phyloP scores from a whole-genome alignment of 768 basidiomycete species.

The Auriscalpium microsporum region DNA sequence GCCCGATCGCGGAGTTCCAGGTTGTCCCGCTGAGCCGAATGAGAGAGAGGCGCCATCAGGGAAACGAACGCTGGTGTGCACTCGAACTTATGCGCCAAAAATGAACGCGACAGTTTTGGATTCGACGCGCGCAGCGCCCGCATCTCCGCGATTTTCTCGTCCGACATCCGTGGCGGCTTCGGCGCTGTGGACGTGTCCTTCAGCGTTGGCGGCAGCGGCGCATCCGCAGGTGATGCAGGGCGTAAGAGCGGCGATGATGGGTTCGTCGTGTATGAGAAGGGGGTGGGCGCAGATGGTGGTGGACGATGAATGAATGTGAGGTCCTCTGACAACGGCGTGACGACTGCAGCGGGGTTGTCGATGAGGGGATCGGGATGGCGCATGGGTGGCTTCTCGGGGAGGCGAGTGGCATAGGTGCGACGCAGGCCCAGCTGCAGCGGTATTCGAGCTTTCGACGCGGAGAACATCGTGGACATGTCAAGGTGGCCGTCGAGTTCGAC shows the following conservation, averaged over 20 bases:
- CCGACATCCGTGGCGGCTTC: conserved; percentile 35
- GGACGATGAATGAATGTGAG: conserved; percentile 80
- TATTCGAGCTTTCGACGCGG: too few relatives aligned
- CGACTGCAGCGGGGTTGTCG: conserved; percentile 3
- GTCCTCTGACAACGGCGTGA: conserved; percentile 26
- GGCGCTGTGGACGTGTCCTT: conserved; percentile 7
- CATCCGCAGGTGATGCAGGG: conserved; percentile 20
- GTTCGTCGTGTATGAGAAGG: conserved; percentile 57
- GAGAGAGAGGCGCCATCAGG: conserved; percentile 53
- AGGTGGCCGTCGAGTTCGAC: too few relatives aligned
- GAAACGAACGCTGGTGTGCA: conserved; percentile 64
- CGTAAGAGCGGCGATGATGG: conserved; percentile 67
- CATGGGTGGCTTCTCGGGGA: conserved; percentile 15
- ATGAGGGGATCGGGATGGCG: conserved; percentile 11
- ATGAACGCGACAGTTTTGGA: conserved; percentile 53
- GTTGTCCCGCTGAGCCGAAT: conserved; percentile 36
- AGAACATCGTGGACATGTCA: too few relatives aligned
- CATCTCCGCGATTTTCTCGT: conserved; percentile 47
- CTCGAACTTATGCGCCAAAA: conserved; percentile 69
- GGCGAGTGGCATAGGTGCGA: conserved; percentile 12
- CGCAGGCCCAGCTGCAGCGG: not conserved
- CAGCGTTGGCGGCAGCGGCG: conserved; percentile 20
- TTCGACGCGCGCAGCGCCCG: conserved; percentile 47
- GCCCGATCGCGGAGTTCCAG: conserved; percentile 35
- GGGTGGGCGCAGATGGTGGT: conserved; percentile 71